These are phyloP conservation scores for Clonostachys chloroleuca DNA, from an alignment of 2,329 filamentous ascomycete genomes.

Conservation along the genomic window DNA sequence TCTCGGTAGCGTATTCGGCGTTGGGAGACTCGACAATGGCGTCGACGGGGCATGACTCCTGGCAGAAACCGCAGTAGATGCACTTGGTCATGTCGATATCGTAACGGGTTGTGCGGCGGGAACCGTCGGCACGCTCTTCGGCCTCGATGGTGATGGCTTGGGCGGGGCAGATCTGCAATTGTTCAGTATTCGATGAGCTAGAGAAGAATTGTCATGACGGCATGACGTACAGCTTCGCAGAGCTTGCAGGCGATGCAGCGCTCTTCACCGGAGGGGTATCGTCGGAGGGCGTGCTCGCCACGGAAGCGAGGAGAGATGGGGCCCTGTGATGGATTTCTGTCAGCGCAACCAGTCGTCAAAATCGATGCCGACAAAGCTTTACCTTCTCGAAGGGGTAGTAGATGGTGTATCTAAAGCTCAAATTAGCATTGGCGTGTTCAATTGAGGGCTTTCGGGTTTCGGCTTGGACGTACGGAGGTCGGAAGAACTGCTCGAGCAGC, in stretches of 20 bases:
- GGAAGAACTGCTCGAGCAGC: conserved; percentile 95
- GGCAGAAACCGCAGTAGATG: conserved; percentile 99
- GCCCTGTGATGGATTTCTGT: conserved; percentile 43
- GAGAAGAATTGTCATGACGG: no score
- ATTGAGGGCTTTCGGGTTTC: neutral
- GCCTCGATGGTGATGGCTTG: conserved; percentile 99
- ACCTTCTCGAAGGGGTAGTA: conserved; percentile 98
- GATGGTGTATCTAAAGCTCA: conserved; percentile 76
- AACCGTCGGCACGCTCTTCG: conserved; percentile 94
- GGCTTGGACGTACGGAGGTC: conserved; percentile 75
- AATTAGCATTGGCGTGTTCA: neutral
- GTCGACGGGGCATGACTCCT: conserved; percentile 97
- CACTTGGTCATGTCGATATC: conserved; percentile 99
- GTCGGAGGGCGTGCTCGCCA: conserved; percentile 92
- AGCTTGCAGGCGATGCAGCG: conserved; percentile 99
- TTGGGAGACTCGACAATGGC: conserved; percentile 69
- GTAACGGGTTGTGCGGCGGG: conserved; percentile 91
- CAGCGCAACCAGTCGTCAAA: neutral
- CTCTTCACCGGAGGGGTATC: conserved; percentile 97
- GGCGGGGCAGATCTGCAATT: conserved; percentile 75
- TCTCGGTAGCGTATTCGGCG: conserved; percentile 60
- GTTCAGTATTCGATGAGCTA: neutral
- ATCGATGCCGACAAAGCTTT: conserved; percentile 7
- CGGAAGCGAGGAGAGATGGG: conserved; percentile 97
- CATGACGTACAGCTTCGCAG: conserved; percentile 71